phyloP scores from a whole-genome alignment of 1,284 basidiomycete species.

The Pascua sp. region DNA sequence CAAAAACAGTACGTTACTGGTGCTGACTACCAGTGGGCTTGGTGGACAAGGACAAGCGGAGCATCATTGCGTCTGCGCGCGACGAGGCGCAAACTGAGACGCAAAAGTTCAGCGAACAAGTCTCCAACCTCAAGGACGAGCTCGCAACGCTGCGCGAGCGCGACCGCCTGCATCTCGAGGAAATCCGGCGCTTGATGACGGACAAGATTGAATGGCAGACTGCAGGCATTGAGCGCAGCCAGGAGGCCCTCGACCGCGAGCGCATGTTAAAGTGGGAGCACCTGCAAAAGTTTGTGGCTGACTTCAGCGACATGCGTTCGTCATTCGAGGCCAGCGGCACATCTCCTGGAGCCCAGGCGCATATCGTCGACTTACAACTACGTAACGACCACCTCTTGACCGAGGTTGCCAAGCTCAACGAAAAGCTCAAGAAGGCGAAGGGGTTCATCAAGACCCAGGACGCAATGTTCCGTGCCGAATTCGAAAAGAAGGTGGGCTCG shows the following conservation, averaged over 20 bases:
- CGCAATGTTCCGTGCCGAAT: conserved; percentile 57
- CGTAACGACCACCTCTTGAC: conserved; percentile 69
- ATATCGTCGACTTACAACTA: conserved; percentile 70
- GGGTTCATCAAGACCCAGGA: conserved; percentile 92
- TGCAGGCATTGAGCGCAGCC: conserved; percentile 77
- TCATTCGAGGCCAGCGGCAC: conserved; percentile 69
- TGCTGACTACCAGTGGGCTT: conserved; percentile 36
- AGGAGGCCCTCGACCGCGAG: conserved; percentile 68
- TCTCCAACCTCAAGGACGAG: conserved; percentile 63
- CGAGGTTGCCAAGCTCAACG: conserved; percentile 66
- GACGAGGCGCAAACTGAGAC: conserved; percentile 88
- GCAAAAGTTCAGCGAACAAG: conserved; percentile 64
- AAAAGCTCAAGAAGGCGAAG: conserved; percentile 77
- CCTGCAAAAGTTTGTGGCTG: not conserved
- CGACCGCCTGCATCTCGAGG: conserved; percentile 85
- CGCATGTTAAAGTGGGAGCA: not conserved
- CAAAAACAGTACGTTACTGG: conserved; percentile 6
- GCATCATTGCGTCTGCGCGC: conserved; percentile 52
- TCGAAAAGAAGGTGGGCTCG: conserved; percentile 20
- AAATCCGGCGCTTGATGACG: conserved; percentile 76
- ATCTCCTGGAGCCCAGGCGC: conserved; percentile 73
- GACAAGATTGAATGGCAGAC: conserved; percentile 89
- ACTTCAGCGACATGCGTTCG: conserved; percentile 64
- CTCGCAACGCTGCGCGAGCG: conserved; percentile 73
- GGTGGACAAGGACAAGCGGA: conserved; percentile 52